Base-by-base conservation (phyloP, 352 stramenopile species). In the Globisporangium viniferum region DNA sequence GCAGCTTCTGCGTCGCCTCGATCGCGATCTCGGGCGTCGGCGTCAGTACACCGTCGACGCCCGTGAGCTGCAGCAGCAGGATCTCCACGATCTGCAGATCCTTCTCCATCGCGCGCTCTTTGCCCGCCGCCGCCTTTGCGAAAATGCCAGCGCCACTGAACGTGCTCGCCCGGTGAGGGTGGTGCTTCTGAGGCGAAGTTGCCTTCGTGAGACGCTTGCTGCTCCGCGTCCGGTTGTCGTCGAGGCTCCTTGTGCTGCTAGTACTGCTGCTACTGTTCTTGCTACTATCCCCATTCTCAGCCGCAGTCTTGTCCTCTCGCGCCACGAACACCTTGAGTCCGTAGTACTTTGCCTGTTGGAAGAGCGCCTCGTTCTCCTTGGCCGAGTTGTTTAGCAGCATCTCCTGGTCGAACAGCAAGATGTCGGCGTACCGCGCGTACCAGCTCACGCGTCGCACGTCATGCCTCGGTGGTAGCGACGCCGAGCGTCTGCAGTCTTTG, bases 11-110 rank as follows among this genome's bases (percentile, higher is more conserved):
- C 22, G 48, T 41, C 2, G 76, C 76, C 24, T 80, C 71, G 15
- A 75, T 14, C 2, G 67, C 73, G 12, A 74, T 64, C 14, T 75
- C 71, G 20, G 71, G 68, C 18, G 70, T 68, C 5, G 63, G 58
- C 14, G 73, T 79, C 51, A 78, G 60, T 12, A 80, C 67, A 1
- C 76, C 76, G 22, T 82, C 57, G n/a, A 82, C 56, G n/a, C 73
- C 76, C 3, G 71, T 66, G 15, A 80, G 68, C 49, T 75, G 63
- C 1, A 82, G 66, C 57, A 82, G 64, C 64, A 82, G 71, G 15
- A 78, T 74, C 56, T 78, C 73, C 2, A 77, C 69, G 6, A 82
- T 55, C 27, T 73, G 49, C 33, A 59, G 18, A 15, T 70, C 48
- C 20, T 66, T 64, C 9, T 69, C 54, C 62, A 66, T 33, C 41